Percentiles rank a stretch among this genome's conserved stretches.
Evolutionary conservation across 2,329 filamentous ascomycete species (phyloP).

Genomic region (Apiospora phragmitis): DNA sequence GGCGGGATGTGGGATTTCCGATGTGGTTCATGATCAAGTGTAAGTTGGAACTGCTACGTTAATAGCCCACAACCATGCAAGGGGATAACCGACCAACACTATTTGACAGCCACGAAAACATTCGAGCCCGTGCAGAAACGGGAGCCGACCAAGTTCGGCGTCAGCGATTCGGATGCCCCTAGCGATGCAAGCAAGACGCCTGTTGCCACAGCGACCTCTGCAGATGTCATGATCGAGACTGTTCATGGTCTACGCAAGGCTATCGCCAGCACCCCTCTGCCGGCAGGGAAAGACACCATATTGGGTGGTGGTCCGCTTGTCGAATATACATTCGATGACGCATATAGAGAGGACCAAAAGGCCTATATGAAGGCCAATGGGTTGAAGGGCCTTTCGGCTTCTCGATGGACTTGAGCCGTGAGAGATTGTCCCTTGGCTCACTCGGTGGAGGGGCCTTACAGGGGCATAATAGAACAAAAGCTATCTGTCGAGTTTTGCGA

Average conservation of each 20-base stretch:
- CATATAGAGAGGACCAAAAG: neutral
- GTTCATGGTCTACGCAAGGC: neutral
- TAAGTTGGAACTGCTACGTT: neutral
- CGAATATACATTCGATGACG: neutral
- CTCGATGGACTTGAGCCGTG: neutral
- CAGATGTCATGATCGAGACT: neutral
- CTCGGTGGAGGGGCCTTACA: neutral
- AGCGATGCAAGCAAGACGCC: neutral
- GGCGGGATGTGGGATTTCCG: neutral
- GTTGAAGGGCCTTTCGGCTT: neutral
- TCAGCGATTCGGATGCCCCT: neutral
- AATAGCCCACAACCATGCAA: neutral
- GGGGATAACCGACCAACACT: neutral
- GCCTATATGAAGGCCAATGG: neutral
- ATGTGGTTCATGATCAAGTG: neutral
- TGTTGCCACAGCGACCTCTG: neutral
- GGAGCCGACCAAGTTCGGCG: neutral
- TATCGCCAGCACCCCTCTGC: neutral
- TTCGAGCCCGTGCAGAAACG: neutral
- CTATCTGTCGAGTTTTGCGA: neutral
- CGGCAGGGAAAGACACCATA: neutral
- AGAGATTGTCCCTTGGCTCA: neutral
- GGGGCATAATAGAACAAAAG: neutral
- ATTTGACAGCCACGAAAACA: neutral
- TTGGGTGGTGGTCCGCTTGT: neutral